These are phyloP conservation scores for Claviceps sp. DNA, from an alignment of 2,329 filamentous ascomycete genomes.

Conservation along the genomic window DNA sequence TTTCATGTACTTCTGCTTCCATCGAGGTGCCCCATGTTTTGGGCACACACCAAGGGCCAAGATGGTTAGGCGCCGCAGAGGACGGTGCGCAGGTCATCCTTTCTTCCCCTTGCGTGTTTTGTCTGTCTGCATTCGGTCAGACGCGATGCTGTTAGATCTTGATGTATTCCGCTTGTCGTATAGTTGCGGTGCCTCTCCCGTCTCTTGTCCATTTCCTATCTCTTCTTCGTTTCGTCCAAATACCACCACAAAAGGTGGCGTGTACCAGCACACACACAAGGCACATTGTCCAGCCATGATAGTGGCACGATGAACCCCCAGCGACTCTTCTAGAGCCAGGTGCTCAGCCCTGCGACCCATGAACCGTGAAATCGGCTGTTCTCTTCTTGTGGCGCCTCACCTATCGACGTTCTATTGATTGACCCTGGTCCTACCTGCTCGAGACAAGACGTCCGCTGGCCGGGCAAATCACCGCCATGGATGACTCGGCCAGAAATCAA, in stretches of 20 bases:
- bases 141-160: not conserved
- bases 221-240: not conserved
- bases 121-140: not conserved
- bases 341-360: not conserved
- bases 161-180: not conserved
- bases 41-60: too few relatives aligned
- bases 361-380: not conserved
- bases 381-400: not conserved
- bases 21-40: too few relatives aligned
- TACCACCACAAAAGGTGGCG: not conserved
- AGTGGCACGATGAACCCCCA: not conserved
- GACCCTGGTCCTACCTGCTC: constrained; percentile 23
- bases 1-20: too few relatives aligned
- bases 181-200: not conserved
- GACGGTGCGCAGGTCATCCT: too few relatives aligned
- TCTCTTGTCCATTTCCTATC: not conserved
- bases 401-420: constrained; percentile 29
- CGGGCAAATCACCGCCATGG: constrained; percentile 24
- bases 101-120: not conserved
- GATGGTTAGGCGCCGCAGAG: too few relatives aligned
- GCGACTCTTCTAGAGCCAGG: not conserved
- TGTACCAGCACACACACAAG: not conserved
- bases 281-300: not conserved
- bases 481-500: constrained; percentile 29
- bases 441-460: constrained; percentile 12